Evolutionary conservation across 2,329 filamentous ascomycete genomes (phyloP).

Genomic region (Talaromyces sp.): DNA sequence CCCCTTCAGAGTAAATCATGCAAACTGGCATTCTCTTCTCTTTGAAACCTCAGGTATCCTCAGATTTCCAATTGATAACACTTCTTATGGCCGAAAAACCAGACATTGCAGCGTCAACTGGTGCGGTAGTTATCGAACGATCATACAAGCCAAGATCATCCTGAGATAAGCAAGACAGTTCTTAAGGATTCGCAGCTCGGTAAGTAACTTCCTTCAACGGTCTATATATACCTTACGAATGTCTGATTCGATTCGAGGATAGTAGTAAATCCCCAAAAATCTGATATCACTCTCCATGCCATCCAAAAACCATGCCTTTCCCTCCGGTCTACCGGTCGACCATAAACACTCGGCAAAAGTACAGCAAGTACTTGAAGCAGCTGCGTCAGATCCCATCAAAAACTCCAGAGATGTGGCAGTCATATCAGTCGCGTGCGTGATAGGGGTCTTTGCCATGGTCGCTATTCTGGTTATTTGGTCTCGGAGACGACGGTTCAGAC

Average conservation of each 20-base stretch:
- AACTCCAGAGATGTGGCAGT: background rate
- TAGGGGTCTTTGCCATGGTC: background rate
- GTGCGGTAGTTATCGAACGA: background rate
- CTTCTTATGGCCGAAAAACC: background rate
- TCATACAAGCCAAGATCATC: background rate
- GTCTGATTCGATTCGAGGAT: background rate
- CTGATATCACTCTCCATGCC: background rate
- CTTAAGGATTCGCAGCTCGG: background rate
- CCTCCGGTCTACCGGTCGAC: background rate
- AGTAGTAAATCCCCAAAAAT: background rate
- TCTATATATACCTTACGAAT: background rate
- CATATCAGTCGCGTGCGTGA: slow-evolving; percentile 3
- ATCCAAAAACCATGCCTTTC: background rate
- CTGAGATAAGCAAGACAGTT: background rate
- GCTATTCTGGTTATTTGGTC: background rate
- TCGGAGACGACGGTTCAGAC: background rate
- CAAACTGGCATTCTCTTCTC: no score
- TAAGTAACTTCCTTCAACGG: background rate
- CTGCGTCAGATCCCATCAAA: background rate
- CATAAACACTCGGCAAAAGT: background rate
- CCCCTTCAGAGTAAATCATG: no score
- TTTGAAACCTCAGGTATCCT: background rate
- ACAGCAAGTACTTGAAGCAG: background rate
- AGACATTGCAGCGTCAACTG: background rate
- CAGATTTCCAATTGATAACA: background rate